Conservation (phyloP, 2,329 filamentous ascomycete genomes). For the Hawksworthiomyces lignivorus region DNA sequence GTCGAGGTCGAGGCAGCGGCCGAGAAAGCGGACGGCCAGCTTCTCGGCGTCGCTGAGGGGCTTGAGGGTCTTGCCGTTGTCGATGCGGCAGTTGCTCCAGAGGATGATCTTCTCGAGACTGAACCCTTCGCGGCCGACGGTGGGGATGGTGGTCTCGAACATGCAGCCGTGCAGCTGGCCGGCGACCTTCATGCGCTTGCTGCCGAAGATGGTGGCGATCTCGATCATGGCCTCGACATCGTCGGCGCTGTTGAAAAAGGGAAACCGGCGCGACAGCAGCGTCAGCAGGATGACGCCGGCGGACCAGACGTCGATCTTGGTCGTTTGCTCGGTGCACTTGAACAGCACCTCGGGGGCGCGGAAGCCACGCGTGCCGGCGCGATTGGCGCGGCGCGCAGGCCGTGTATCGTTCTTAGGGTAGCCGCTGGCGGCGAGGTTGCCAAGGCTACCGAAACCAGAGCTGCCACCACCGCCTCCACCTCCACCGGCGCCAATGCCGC, state of each 20-base stretch:
- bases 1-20: constrained; percentile 67
- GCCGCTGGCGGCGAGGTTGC: constrained; percentile 38
- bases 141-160: constrained; percentile 88
- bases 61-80: constrained; percentile 29
- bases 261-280: constrained; percentile 83
- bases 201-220: constrained; percentile 90
- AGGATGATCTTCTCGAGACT: constrained; percentile 87
- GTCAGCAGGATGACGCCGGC: constrained; percentile 96
- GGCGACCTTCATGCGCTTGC: constrained; percentile 72
- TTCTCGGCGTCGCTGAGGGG: constrained; percentile 59
- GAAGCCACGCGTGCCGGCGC: constrained; percentile 91
- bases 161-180: constrained; percentile 82
- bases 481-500: too few species aligned
- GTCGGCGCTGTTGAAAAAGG: constrained; percentile 98
- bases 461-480: too few species aligned
- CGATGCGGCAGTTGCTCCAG: constrained; percentile 77
- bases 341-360: constrained; percentile 93
- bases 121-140: constrained; percentile 77
- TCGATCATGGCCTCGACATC: constrained; percentile 97
- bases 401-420: constrained; percentile 88
- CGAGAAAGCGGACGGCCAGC: constrained; percentile 64
- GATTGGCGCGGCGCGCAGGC: constrained; percentile 82
- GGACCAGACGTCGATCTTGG: constrained; percentile 94
- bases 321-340: constrained; percentile 93
- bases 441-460: too few species aligned